phyloP scores from a whole-genome alignment of 2,329 filamentous ascomycete species.

The Drechmeria coniospora region DNA sequence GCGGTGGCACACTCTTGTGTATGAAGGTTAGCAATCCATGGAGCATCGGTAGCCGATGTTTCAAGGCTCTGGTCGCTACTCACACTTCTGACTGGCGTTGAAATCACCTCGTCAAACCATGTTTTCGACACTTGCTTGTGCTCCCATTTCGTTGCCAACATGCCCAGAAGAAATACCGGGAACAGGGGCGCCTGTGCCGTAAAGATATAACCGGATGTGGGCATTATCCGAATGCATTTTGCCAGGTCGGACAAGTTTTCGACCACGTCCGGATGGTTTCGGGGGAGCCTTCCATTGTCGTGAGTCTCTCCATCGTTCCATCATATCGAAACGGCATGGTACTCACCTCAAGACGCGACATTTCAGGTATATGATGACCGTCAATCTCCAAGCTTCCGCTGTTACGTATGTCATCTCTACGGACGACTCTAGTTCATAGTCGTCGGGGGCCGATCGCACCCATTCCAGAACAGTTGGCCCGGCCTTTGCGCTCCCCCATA shows the following conservation, averaged over 20 bases:
- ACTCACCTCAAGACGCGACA: conserved; percentile 21
- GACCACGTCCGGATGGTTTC: conserved; percentile 20
- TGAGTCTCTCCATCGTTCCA: too few relatives aligned
- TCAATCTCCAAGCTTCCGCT: conserved; percentile 25
- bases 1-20: conserved; percentile 23
- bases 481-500: conserved; percentile 2
- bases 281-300: conserved; percentile 15
- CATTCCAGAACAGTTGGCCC: conserved; percentile 11
- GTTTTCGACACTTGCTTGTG: conserved; percentile 14
- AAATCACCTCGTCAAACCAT: conserved; percentile 22
- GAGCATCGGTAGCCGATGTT: conserved; percentile 2
- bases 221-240: conserved; percentile 23
- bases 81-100: conserved; percentile 23
- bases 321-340: too few relatives aligned
- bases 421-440: conserved; percentile 12
- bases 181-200: conserved; percentile 26
- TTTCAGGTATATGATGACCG: conserved; percentile 22
- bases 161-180: conserved; percentile 24
- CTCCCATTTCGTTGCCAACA: conserved; percentile 15
- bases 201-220: conserved; percentile 23
- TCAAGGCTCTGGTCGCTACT: too few relatives aligned
- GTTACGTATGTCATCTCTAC: conserved; percentile 23
- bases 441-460: conserved; percentile 12
- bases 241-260: conserved; percentile 17
- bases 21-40: conserved; percentile 6